Conservation (phyloP, 148 eudicot species). For the Pharnaceum exiguum region DNA sequence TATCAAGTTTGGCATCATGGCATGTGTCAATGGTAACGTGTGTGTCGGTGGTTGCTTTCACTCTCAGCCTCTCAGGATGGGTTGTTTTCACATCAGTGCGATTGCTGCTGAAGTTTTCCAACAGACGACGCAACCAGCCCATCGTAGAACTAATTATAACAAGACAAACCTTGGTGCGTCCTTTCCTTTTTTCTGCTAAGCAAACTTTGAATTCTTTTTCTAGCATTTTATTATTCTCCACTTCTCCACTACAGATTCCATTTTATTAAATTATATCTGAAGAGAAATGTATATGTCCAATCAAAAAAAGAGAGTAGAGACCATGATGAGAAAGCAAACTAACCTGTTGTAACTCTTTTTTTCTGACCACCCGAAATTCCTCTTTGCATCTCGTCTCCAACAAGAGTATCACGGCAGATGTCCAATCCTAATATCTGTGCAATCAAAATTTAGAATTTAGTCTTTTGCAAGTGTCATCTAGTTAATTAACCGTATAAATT, state of each 20-base stretch:
- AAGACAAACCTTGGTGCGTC: too few species aligned
- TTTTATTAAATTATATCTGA: too few species aligned
- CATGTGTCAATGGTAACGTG: background rate
- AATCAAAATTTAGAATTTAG: too few species aligned
- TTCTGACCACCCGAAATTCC: slow-evolving; percentile 97
- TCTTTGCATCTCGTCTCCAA: slow-evolving; percentile 87
- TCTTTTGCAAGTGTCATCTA: too few species aligned
- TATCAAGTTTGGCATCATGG: too few species aligned
- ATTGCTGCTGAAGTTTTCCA: slow-evolving; percentile 8
- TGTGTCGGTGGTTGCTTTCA: background rate
- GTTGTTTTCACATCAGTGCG: slow-evolving; percentile 9
- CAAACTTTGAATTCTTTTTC: background rate
- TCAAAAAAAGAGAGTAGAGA: background rate
- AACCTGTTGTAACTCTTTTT: slow-evolving; percentile 94
- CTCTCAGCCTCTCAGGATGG: background rate
- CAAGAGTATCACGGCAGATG: slow-evolving; percentile 88
- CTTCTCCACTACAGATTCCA: too few species aligned
- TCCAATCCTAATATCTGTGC: slow-evolving; percentile 85
- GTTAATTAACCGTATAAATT: too few species aligned
- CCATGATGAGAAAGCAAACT: background rate
- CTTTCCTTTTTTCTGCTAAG: background rate
- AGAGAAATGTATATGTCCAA: background rate
- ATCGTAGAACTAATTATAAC: background rate
- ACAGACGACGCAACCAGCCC: background rate
- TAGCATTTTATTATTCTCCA: too few species aligned